phyloP scores from a whole-genome alignment of 2,329 filamentous ascomycete genomes.

The Colletotrichum sojae region DNA sequence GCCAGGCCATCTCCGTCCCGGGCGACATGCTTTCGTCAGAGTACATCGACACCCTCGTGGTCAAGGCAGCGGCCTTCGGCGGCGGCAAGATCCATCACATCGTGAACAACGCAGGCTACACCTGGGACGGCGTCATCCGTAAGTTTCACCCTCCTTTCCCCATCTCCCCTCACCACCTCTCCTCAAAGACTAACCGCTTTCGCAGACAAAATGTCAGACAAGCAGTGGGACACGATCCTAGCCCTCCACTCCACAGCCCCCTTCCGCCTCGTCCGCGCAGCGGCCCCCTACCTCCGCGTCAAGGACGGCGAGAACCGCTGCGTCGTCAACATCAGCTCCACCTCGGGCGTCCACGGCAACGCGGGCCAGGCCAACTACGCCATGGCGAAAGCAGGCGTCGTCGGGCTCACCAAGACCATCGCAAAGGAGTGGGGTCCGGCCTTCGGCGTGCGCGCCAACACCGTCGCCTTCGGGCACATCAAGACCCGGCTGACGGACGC shows the following conservation, averaged over 20 bases:
- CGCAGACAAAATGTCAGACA: slow-evolving; percentile 87
- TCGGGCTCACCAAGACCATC: slow-evolving; percentile 88
- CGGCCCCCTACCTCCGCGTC: slow-evolving; percentile 89
- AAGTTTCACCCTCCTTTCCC: neutral
- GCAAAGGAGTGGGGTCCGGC: slow-evolving; percentile 89
- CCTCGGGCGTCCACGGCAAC: slow-evolving; percentile 87
- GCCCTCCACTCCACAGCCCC: slow-evolving; percentile 87
- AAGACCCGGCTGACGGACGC: slow-evolving; percentile 84
- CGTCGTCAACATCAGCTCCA: slow-evolving; percentile 88
- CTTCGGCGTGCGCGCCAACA: slow-evolving; percentile 88
- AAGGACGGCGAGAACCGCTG: slow-evolving; percentile 84
- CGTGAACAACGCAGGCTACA: slow-evolving; percentile 93
- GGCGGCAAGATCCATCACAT: slow-evolving; percentile 91
- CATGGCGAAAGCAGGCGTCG: slow-evolving; percentile 86
- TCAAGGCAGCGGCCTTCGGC: slow-evolving; percentile 84
- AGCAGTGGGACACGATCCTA: slow-evolving; percentile 92
- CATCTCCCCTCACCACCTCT: neutral
- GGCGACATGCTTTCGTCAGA: slow-evolving; percentile 82
- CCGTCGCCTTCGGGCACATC: slow-evolving; percentile 87
- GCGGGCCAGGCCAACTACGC: slow-evolving; percentile 93
- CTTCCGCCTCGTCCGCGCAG: slow-evolving; percentile 85
- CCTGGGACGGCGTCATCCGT: slow-evolving; percentile 88
- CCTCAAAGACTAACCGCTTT: neutral
- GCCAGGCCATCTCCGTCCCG: slow-evolving; percentile 78
- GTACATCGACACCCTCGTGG: slow-evolving; percentile 81